These are phyloP conservation scores for Grifola frondosa DNA, from an alignment of 1,284 basidiomycete species.

Conservation along the genomic window DNA sequence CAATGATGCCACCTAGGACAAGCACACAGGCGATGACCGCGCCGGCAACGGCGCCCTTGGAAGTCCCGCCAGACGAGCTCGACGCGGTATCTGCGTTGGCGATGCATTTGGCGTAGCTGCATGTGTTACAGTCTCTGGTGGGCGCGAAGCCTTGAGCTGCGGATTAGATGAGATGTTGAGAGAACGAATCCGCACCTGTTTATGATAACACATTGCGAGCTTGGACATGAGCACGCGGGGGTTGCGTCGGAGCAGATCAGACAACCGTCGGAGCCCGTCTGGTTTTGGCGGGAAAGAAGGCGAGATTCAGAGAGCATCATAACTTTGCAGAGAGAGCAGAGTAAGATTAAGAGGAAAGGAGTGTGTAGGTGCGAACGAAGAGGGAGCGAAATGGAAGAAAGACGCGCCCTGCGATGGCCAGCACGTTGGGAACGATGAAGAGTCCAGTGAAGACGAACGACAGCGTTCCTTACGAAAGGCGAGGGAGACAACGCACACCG, in stretches of 20 bases:
- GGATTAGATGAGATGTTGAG: constrained; percentile 12
- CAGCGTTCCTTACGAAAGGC: no score
- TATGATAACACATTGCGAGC: constrained; percentile 58
- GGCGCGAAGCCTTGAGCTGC: constrained; percentile 11
- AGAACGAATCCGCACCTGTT: constrained; percentile 45
- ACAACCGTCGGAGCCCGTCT: constrained; percentile 25
- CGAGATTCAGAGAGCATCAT: constrained; percentile 53
- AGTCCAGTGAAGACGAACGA: constrained; percentile 18
- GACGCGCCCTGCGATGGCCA: constrained; percentile 32
- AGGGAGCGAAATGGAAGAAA: constrained; percentile 15
- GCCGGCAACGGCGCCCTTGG: constrained; percentile 71
- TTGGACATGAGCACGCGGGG: constrained; percentile 53
- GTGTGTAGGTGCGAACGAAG: constrained; percentile 32
- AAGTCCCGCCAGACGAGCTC: constrained; percentile 42
- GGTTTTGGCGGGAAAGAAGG: constrained; percentile 39
- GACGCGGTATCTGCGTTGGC: constrained; percentile 23
- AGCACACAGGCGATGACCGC: constrained; percentile 63
- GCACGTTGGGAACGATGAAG: constrained; percentile 33
- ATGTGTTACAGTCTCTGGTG: constrained; percentile 56
- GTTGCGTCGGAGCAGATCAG: constrained; percentile 35
- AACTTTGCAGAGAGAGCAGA: constrained; percentile 17
- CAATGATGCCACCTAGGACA: constrained; percentile 52
- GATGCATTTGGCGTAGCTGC: constrained; percentile 51
- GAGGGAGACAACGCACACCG: no score
- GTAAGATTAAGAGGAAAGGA: constrained; percentile 28